Evolutionary conservation across 2,329 filamentous ascomycete genomes (phyloP).

Genomic region (Cladosporium sp.): DNA sequence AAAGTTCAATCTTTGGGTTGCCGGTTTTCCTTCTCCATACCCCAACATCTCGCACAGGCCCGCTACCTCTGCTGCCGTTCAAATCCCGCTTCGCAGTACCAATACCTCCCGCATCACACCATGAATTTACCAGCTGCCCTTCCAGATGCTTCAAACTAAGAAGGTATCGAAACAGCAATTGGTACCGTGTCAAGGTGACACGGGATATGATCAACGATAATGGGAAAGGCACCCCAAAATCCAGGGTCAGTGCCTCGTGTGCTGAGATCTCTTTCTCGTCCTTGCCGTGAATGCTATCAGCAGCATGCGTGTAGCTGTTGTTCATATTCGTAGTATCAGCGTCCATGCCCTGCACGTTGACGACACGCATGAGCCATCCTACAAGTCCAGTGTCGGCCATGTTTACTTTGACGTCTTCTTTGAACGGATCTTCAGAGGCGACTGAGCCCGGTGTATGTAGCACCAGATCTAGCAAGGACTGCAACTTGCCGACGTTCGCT

Average conservation of each 20-base stretch:
- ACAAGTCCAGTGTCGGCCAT: conserved; percentile 94
- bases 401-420: conserved; percentile 94
- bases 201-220: conserved; percentile 91
- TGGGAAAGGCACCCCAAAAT: conserved; percentile 91
- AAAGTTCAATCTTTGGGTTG: conserved; percentile 69
- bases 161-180: conserved; percentile 90
- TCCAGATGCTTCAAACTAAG: conserved; percentile 86
- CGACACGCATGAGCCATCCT: conserved; percentile 90
- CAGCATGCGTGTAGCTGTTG: conserved; percentile 63
- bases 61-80: background rate
- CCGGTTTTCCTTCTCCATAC: conserved; percentile 9
- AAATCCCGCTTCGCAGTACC: conserved; percentile 4
- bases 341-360: conserved; percentile 93
- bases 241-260: conserved; percentile 87
- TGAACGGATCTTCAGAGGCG: conserved; percentile 91
- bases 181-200: conserved; percentile 94
- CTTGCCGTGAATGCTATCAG: conserved; percentile 53
- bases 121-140: conserved; percentile 75
- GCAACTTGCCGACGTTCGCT: conserved; percentile 88
- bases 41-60: background rate
- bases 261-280: conserved; percentile 82
- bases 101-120: conserved; percentile 55
- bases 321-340: conserved; percentile 47
- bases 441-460: conserved; percentile 93
- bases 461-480: conserved; percentile 91